Base-by-base conservation (phyloP, 208 protist species). In the Trypanosoma rangeli region DNA sequence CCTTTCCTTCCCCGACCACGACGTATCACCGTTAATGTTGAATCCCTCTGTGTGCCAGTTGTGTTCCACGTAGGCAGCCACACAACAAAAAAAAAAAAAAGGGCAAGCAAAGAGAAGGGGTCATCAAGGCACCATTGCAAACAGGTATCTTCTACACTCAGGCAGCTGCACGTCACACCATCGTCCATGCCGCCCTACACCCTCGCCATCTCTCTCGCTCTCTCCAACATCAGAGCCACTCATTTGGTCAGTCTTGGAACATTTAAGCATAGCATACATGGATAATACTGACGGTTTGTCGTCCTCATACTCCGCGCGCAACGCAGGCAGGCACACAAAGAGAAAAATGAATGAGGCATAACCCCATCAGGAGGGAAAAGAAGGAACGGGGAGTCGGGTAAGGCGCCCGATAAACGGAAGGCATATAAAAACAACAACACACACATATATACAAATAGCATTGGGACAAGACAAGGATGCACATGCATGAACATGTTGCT, bases 191-290 rank as follows among this genome's bases (percentile, higher is more conserved):
- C n/a, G n/a, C n/a, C n/a, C n/a, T n/a, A 42, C 42, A 5, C n/a
- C 18, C 46, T 49, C 48, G 8, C 31, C 53, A 9, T 44, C 26
- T 13, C 56, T 42, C 31, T 58, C 54, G 22, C 26, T 35, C 24
- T 54, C 15, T 39, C 8, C 15, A 31, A 16, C 5, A 55, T 1
- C 46, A 37, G 24, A n/a, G 3, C 49, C 26, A 22, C n/a, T 56
- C 8, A 59, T 48, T 71, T 53, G 12, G 29, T 71, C 46, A 58
- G 22, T 71, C 22, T 48, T 71, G 48, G 49, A 73, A 73, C 68
- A 73, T 73, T 39, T 33, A 65, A 73, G 26, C 66, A 20, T 56
- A 60, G 44, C 31, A 73, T 73, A 73, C 68, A 73, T 73, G 37
- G 37, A 58, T 48, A 22, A 57, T 26, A 16, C 26, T 58, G 24